A percentile compares a stretch with the other conserved stretches of the same genome.
Evolutionary conservation across 495 filamentous ascomycete species (phyloP).

Genomic region (Lasiosphaeria ovina): DNA sequence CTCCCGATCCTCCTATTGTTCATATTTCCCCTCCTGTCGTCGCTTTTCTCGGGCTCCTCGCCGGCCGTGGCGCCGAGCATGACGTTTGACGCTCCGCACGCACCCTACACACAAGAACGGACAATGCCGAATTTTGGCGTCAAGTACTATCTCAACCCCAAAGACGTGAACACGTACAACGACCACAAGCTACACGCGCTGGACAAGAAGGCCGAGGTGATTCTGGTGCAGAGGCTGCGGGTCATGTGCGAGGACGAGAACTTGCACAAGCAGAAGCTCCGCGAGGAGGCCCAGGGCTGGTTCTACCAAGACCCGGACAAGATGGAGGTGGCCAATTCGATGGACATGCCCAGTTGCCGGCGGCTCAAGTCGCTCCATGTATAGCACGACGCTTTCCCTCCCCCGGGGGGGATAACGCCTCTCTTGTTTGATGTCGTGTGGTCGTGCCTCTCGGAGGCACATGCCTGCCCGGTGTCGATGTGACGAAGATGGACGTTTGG

Average conservation of each 20-base stretch:
- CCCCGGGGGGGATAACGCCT: not conserved
- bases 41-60: constrained; percentile 65
- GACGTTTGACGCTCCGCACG: constrained; percentile 63
- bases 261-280: constrained; percentile 57
- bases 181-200: constrained; percentile 64
- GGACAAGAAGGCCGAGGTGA: constrained; percentile 72
- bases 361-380: constrained; percentile 31
- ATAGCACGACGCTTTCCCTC: not conserved
- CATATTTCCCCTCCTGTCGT: constrained; percentile 79
- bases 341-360: constrained; percentile 39
- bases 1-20: constrained; percentile 88
- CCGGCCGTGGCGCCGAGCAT: constrained; percentile 61
- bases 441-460: too few species aligned
- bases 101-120: constrained; percentile 70
- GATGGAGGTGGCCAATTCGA: constrained; percentile 53
- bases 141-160: constrained; percentile 81
- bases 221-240: constrained; percentile 63
- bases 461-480: too few species aligned
- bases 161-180: constrained; percentile 68
- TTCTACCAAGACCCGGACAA: constrained; percentile 77
- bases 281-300: constrained; percentile 84
- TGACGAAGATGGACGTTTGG: not conserved
- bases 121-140: constrained; percentile 68
- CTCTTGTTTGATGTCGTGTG: too few species aligned
- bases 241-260: constrained; percentile 72